A percentile compares a stretch with the other conserved stretches of the same genome.
These are phyloP conservation scores for Pyrrhoderma lamaoense DNA, from an alignment of 1,284 basidiomycete species.

Conservation along the genomic window DNA sequence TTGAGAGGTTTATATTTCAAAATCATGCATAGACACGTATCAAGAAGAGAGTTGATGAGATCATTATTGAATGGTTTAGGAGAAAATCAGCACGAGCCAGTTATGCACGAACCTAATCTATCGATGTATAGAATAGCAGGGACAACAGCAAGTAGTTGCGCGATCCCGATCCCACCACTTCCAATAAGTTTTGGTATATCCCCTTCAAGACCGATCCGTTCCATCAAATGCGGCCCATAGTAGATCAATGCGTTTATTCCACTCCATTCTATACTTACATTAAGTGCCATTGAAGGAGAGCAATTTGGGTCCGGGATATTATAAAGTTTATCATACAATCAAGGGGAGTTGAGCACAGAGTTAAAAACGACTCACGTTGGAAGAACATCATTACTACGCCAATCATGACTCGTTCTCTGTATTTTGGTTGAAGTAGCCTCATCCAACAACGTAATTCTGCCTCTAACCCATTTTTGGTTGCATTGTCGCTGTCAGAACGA, in stretches of 20 bases:
- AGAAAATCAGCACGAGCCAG: too few species aligned
- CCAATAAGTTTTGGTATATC: conserved; percentile 53
- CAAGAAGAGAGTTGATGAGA: not conserved
- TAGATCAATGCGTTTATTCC: conserved; percentile 78
- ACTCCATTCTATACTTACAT: conserved; percentile 77
- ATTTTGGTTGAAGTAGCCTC: conserved; percentile 44
- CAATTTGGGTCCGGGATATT: too few species aligned
- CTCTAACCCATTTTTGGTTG: conserved; percentile 22
- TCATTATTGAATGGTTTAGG: too few species aligned
- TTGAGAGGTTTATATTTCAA: not conserved
- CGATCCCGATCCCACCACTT: conserved; percentile 73
- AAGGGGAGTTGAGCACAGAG: not conserved
- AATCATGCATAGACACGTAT: not conserved
- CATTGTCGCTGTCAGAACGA: not conserved
- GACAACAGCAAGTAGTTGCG: conserved; percentile 68
- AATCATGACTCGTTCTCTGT: conserved; percentile 53
- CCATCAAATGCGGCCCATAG: conserved; percentile 70
- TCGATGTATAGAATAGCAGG: conserved; percentile 71
- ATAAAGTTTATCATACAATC: not conserved
- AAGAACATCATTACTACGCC: conserved; percentile 72
- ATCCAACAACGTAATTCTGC: conserved; percentile 46
- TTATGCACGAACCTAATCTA: conserved; percentile 59
- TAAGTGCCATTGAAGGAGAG: too few species aligned
- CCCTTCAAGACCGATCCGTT: conserved; percentile 50
- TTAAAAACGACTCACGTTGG: conserved; percentile 49